Conservation (phyloP, 2,329 filamentous ascomycete species). For the Fonsecaea nubica region DNA sequence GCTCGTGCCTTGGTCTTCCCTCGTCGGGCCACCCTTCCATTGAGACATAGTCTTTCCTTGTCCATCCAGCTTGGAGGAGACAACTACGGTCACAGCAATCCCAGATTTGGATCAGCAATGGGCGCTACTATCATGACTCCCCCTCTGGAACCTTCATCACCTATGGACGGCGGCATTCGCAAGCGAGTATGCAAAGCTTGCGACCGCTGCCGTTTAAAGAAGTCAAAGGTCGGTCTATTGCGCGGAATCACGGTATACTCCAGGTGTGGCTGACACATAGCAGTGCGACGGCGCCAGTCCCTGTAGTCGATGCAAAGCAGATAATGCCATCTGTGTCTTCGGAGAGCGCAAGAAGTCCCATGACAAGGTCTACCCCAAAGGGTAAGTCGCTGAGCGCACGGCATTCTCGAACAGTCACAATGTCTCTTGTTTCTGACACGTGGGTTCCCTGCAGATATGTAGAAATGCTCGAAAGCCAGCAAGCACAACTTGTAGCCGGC, state of each 20-base stretch:
- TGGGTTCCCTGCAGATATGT: slow-evolving; percentile 58
- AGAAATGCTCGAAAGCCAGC: slow-evolving; percentile 72
- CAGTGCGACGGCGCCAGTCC: slow-evolving; percentile 68
- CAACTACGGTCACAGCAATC: background rate
- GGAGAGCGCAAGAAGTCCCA: slow-evolving; percentile 70
- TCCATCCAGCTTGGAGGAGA: background rate
- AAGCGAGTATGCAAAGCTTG: slow-evolving; percentile 72
- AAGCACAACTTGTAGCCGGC: slow-evolving; percentile 65
- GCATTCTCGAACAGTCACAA: background rate
- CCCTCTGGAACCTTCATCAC: slow-evolving; percentile 39
- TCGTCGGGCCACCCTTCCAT: background rate
- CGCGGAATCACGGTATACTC: background rate
- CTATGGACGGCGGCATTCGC: slow-evolving; percentile 46
- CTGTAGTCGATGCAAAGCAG: slow-evolving; percentile 67
- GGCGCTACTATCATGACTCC: slow-evolving; percentile 38
- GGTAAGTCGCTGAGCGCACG: slow-evolving; percentile 52
- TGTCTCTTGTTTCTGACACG: background rate
- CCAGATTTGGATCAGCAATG: slow-evolving; percentile 18
- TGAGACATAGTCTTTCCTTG: background rate
- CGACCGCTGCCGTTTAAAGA: slow-evolving; percentile 70
- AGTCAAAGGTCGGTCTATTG: slow-evolving; percentile 64
- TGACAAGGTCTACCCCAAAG: slow-evolving; percentile 73
- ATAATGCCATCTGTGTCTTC: slow-evolving; percentile 70
- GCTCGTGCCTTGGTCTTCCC: slow-evolving; percentile 5
- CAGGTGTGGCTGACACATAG: slow-evolving; percentile 14